phyloP scores from a whole-genome alignment of 345 rosid species.

The Eucalyptus marginata region DNA sequence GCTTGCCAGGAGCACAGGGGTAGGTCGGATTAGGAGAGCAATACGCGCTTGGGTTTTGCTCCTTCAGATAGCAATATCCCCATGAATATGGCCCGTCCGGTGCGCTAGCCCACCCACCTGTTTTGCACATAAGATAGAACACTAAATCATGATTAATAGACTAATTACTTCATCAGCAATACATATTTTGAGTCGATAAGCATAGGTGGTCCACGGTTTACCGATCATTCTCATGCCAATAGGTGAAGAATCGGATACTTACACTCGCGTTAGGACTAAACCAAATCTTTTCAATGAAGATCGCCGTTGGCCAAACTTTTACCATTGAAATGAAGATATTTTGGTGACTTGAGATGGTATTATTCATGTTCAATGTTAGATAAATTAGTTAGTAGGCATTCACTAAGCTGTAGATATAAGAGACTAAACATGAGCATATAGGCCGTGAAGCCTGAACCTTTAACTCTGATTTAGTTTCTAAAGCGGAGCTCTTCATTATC shows the following conservation, averaged over 20 bases:
- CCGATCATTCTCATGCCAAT: not conserved
- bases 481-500: not conserved
- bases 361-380: not conserved
- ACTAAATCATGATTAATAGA: not conserved
- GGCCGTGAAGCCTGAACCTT: not conserved
- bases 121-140: not conserved
- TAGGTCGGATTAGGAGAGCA: conserved; percentile 19
- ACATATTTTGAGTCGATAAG: not conserved
- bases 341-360: not conserved
- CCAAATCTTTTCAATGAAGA: not conserved
- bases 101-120: conserved; percentile 47
- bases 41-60: conserved; percentile 31
- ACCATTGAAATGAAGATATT: not conserved
- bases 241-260: not conserved
- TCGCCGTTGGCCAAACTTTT: not conserved
- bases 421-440: not conserved
- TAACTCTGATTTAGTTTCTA: not conserved
- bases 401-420: not conserved
- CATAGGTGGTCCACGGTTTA: not conserved
- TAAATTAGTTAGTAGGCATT: not conserved
- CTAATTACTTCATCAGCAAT: not conserved
- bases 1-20: conserved; percentile 49
- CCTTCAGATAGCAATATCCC: conserved; percentile 50
- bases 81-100: conserved; percentile 61
- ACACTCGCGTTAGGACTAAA: not conserved